A percentile compares a stretch with the other conserved stretches of the same genome.
phyloP scores from a whole-genome alignment of 2,329 filamentous ascomycete genomes.

The Colletotrichum tropicale region DNA sequence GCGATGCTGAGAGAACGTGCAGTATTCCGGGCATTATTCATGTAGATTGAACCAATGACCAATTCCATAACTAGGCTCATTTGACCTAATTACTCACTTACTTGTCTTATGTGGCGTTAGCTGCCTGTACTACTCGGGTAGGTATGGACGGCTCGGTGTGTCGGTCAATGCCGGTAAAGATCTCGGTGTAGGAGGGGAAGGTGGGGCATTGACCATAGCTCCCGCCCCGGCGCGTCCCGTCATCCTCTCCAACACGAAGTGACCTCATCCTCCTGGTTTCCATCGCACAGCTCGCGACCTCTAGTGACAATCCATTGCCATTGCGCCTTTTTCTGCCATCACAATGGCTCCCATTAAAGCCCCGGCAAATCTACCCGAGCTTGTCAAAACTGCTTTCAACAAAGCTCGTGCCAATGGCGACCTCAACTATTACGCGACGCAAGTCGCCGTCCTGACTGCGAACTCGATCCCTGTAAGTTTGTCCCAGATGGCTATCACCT shows the following conservation, averaged over 20 bases:
- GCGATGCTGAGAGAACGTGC: not conserved
- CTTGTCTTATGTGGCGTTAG: not conserved
- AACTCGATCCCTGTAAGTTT: constrained; percentile 46
- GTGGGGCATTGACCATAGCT: not conserved
- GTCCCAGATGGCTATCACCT: not conserved
- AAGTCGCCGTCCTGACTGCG: constrained; percentile 52
- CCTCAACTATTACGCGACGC: constrained; percentile 58
- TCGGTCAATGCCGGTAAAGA: not conserved
- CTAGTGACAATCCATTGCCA: not conserved
- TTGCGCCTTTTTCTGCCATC: not conserved
- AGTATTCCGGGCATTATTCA: not conserved
- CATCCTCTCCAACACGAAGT: not conserved
- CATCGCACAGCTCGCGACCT: not conserved
- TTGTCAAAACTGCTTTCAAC: constrained; percentile 54
- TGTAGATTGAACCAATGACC: not conserved
- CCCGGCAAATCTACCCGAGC: constrained; percentile 52
- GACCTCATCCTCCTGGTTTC: not conserved
- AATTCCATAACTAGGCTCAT: not conserved
- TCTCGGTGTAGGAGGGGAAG: not conserved
- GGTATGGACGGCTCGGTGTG: not conserved
- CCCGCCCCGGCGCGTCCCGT: not conserved
- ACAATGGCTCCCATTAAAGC: constrained; percentile 44
- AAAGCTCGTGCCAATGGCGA: constrained; percentile 53
- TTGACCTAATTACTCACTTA: not conserved
- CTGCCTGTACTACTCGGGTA: too few species aligned